A percentile compares a stretch with the other conserved stretches of the same genome.
Evolutionary conservation across 1,284 basidiomycete genomes (phyloP).

Genomic region (Ganoderma multipileum): DNA sequence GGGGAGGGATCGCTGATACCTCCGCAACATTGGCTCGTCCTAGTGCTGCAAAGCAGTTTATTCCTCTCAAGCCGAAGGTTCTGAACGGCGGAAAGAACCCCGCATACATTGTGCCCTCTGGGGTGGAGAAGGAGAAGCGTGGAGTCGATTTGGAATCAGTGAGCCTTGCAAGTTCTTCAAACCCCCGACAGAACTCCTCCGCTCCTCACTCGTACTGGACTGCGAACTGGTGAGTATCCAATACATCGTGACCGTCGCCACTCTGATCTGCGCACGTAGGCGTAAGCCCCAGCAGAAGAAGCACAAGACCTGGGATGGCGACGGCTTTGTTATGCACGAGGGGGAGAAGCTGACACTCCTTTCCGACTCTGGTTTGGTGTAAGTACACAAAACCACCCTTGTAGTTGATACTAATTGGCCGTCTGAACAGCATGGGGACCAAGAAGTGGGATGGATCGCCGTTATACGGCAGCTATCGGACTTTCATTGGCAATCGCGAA

Average conservation of each 20-base stretch:
- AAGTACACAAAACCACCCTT: constrained; percentile 31
- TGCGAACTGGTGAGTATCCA: constrained; percentile 63
- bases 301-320: constrained; percentile 91
- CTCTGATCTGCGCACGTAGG: constrained; percentile 47
- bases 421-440: constrained; percentile 60
- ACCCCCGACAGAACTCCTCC: constrained; percentile 22
- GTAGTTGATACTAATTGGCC: constrained; percentile 14
- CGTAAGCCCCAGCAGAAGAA: constrained; percentile 81
- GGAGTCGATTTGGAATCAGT: constrained; percentile 51
- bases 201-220: constrained; percentile 59
- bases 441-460: constrained; percentile 65
- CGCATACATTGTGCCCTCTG: constrained; percentile 17
- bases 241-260: background rate
- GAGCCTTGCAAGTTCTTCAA: constrained; percentile 39
- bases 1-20: constrained; percentile 33
- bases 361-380: constrained; percentile 76
- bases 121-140: constrained; percentile 34
- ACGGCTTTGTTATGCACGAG: constrained; percentile 63
- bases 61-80: constrained; percentile 48
- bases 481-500: constrained; percentile 64
- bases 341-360: constrained; percentile 64
- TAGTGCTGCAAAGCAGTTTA: constrained; percentile 50
- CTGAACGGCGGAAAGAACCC: constrained; percentile 40
- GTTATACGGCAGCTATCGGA: constrained; percentile 55
- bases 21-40: constrained; percentile 33